Base-by-base conservation (phyloP, 805 yeast genomes). In the Spathaspora girioi region DNA sequence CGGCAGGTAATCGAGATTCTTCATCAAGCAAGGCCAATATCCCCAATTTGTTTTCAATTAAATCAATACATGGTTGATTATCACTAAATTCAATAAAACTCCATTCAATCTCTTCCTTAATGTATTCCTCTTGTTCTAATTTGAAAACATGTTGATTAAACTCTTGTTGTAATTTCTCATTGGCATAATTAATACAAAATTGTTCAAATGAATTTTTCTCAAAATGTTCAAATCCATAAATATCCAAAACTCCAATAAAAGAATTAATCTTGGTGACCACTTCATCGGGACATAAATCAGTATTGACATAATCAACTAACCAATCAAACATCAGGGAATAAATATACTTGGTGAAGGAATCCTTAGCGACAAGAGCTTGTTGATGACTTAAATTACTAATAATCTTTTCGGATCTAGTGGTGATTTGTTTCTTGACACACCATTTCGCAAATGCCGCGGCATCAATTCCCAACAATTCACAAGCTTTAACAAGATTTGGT, bases 71-170 rank as follows among this genome's bases (percentile, higher is more conserved):
- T 2, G 97, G 98, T 75, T 94, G 97, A 68, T 93, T 93, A 68
- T 93, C 99, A 49, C 94, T 84, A 63, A 92, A 93, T 61, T 93
- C 97, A 61, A 93, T 93, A 62, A 93, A 93, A 9, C 93, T 86
- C 97, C 98, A 93, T 67, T 92, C 94, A 57, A 93, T 92, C 64
- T 92, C 87, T 72, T 93, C 98, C 53, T 81, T 82, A 49, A 91
- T 80, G 66, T 93, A 93, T 66, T 94, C 97, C 64, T 92, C 97
- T 75, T 94, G 98, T 67, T 93, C 99, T 55, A 94, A 79, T 66
- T 93, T 93, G 81, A 93, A 93, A 49, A 93, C 97, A 63, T 93
- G 97, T 74, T 91, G 97, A 63, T 92, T 93, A 71, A 93, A 93
- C 68, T 93, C 97, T 70, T 93, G 98, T 71, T 93, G 98, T 61